Base-by-base conservation (phyloP, 768 basidiomycete genomes). In the Russula lepida region DNA sequence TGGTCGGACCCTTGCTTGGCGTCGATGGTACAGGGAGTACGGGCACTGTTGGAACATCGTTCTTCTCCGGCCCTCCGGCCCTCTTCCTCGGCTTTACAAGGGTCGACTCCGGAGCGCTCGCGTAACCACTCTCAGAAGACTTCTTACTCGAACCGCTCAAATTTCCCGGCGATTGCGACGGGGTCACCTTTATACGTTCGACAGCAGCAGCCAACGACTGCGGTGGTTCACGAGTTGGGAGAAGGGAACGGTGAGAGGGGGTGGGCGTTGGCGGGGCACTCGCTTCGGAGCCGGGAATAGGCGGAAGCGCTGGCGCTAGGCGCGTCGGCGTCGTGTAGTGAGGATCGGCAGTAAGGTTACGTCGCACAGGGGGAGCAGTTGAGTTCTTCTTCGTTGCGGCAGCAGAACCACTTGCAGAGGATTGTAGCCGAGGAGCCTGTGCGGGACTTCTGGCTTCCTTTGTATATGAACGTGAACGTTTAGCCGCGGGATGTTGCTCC, bases 121-220 rank as follows among this genome's bases (percentile, higher is more conserved):
- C 65, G 54, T 66, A 66, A 33, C 65, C 65, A 37, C 65, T 66
- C 51, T 66, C 65, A 13, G 47, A 58, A 3, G 65, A 66, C 5
- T 53, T 48, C 28, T 66, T 60, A 46, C 57, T 58, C 17, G 41
- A 37, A 15, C 52, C 51, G 21, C 54, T 21, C 15, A 50, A 15
- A 12, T 56, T 55, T 3, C 28, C 48, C 7, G 63, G 63, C 6
- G 63, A 66, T 7, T 46, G 63, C 6, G 66, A 44, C 7, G 65
- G 64, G 2, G 67, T 23, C 32, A 70, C 74, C 4, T 77, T 74
- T 46, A 90, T 72, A 73, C 84, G 80, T 71, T 90, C 85, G 35
- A 86, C 74, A 17, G 86, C 88, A 58, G 87, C 88, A 65, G 79
- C 81, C 49, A 91, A 75, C 64, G 86, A 88, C 72, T 89, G 88